A percentile compares a stretch with the other conserved stretches of the same genome.
Conservation (phyloP, 2,329 filamentous ascomycete species). For the Zymoseptoria tritici region DNA sequence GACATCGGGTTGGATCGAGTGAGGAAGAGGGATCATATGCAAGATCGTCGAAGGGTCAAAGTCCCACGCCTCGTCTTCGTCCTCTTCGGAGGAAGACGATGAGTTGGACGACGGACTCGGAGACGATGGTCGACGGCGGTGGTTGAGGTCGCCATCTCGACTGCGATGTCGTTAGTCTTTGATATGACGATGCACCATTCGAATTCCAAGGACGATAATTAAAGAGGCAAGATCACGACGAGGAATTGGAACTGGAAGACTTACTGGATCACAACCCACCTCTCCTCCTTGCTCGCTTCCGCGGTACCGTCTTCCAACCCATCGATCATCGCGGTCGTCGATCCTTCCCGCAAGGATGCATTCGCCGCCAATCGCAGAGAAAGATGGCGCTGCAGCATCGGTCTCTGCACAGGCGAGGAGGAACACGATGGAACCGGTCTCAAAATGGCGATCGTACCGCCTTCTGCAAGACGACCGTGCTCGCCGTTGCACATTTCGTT, state of each 20-base stretch:
- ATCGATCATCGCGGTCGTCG: slow-evolving; percentile 18
- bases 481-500: slow-evolving; percentile 21
- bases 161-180: neutral
- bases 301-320: slow-evolving; percentile 5
- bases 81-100: neutral
- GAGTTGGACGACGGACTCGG: too few species aligned
- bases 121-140: too few species aligned
- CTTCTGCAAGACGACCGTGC: slow-evolving; percentile 13
- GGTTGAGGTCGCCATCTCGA: slow-evolving; percentile 19
- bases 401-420: neutral
- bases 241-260: too few species aligned
- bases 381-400: slow-evolving; percentile 12
- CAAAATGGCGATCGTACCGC: slow-evolving; percentile 23
- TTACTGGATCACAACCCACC: slow-evolving; percentile 13
- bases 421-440: slow-evolving; percentile 9
- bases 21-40: neutral
- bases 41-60: neutral
- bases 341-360: neutral
- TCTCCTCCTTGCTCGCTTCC: neutral
- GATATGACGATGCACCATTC: too few species aligned
- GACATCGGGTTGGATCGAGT: too few species aligned
- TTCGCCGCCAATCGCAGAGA: slow-evolving; percentile 16
- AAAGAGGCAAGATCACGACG: too few species aligned
- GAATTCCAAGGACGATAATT: too few species aligned
- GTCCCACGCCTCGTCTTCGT: neutral